A percentile compares a stretch with the other conserved stretches of the same genome.
phyloP scores from a whole-genome alignment of 1,284 basidiomycete genomes.

The Apiotrichum akiyoshidainum region DNA sequence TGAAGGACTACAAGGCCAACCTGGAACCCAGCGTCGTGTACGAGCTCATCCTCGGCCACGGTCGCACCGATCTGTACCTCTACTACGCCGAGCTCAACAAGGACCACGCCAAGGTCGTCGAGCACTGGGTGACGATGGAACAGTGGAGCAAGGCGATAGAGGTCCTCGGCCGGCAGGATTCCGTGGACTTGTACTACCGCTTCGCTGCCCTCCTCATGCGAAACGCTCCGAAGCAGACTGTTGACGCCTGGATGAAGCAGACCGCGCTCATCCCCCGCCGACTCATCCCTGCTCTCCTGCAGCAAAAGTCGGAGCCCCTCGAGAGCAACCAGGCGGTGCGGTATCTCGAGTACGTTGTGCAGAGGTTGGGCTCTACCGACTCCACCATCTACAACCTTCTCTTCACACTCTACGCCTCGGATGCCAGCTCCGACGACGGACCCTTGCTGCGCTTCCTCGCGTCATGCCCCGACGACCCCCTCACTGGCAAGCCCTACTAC shows the following conservation, averaged over 20 bases:
- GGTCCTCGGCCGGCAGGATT: slow-evolving; percentile 76
- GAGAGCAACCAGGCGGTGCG: slow-evolving; percentile 75
- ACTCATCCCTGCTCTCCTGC: slow-evolving; percentile 84
- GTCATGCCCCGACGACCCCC: slow-evolving; percentile 74
- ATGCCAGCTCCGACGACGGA: slow-evolving; percentile 62
- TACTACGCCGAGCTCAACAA: slow-evolving; percentile 81
- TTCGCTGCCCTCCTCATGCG: slow-evolving; percentile 85
- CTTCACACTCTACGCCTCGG: slow-evolving; percentile 74
- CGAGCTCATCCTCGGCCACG: slow-evolving; percentile 89
- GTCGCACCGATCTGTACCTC: slow-evolving; percentile 85
- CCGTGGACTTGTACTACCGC: slow-evolving; percentile 87
- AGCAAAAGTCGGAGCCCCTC: slow-evolving; percentile 57
- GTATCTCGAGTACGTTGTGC: slow-evolving; percentile 80
- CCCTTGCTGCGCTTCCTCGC: slow-evolving; percentile 81
- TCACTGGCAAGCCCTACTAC: slow-evolving; percentile 84
- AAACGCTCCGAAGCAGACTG: slow-evolving; percentile 78
- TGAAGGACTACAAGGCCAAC: slow-evolving; percentile 86
- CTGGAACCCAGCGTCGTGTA: slow-evolving; percentile 82
- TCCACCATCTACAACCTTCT: slow-evolving; percentile 91
- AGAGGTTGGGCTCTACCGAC: slow-evolving; percentile 66
- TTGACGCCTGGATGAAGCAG: slow-evolving; percentile 88
- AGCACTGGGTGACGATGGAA: slow-evolving; percentile 87
- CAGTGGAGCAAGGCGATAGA: slow-evolving; percentile 89
- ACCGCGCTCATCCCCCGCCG: slow-evolving; percentile 72
- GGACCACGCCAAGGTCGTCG: slow-evolving; percentile 78